Conservation (phyloP, 805 yeast species). For the Hanseniaspora jakobsenii region DNA sequence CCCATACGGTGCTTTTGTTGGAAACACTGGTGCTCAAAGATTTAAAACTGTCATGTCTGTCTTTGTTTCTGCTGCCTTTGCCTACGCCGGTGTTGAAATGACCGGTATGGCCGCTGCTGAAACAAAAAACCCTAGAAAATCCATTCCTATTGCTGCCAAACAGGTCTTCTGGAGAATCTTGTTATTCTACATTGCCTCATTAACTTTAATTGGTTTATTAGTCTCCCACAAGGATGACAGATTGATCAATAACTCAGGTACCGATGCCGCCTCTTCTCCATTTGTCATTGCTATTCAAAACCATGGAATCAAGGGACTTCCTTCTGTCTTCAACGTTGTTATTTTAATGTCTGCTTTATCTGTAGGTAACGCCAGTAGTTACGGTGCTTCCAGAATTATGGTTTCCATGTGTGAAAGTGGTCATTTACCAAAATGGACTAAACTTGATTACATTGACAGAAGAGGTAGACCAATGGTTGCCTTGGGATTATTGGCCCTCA, state of each 20-base stretch:
- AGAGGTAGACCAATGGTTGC: constrained; percentile 57
- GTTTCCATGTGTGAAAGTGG: constrained; percentile 54
- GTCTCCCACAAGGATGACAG: constrained; percentile 37
- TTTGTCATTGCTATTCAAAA: constrained; percentile 59
- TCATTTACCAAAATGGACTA: constrained; percentile 38
- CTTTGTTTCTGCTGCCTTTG: constrained; percentile 45
- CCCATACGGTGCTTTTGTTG: constrained; percentile 46
- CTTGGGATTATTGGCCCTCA: constrained; percentile 36
- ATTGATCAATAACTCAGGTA: constrained; percentile 37
- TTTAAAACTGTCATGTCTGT: constrained; percentile 45
- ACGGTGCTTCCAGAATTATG: constrained; percentile 55
- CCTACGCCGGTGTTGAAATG: constrained; percentile 44
- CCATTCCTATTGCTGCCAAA: constrained; percentile 41
- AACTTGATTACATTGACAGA: constrained; percentile 50
- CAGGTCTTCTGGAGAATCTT: constrained; percentile 47
- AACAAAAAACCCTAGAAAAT: constrained; percentile 35
- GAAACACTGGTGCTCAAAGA: constrained; percentile 28
- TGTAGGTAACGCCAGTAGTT: constrained; percentile 61
- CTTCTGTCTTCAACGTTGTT: constrained; percentile 56
- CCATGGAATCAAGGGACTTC: constrained; percentile 54
- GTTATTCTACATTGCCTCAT: constrained; percentile 36
- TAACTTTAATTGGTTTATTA: constrained; percentile 36
- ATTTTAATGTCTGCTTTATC: constrained; percentile 55
- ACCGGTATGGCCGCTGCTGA: constrained; percentile 43
- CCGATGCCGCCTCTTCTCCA: constrained; percentile 65